A percentile compares a stretch with the other conserved stretches of the same genome.
Evolutionary conservation across 2,329 filamentous ascomycete genomes (phyloP).

Genomic region (Alternaria longipes): DNA sequence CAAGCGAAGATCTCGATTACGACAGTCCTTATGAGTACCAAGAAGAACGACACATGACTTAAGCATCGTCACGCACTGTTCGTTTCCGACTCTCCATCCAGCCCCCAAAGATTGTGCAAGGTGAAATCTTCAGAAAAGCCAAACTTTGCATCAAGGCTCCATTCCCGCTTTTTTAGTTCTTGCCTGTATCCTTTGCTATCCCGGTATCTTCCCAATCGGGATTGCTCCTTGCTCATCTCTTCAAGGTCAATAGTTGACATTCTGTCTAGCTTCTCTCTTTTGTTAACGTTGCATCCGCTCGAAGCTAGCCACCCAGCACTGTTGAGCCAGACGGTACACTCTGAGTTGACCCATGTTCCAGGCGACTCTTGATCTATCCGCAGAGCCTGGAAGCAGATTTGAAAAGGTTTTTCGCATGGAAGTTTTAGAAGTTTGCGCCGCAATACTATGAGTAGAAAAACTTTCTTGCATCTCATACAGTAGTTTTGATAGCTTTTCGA

Average conservation of each 20-base stretch:
- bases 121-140: neutral
- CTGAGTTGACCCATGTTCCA: neutral
- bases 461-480: neutral
- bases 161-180: neutral
- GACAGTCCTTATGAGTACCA: neutral
- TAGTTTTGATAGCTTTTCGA: neutral
- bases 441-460: constrained; percentile 2
- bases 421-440: neutral
- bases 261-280: neutral
- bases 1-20: neutral
- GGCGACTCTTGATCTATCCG: neutral
- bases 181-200: constrained; percentile 1
- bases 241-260: neutral
- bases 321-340: neutral
- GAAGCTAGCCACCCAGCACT: neutral
- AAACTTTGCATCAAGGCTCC: neutral
- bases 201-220: neutral
- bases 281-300: neutral
- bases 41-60: neutral
- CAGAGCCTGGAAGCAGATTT: neutral
- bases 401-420: neutral
- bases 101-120: neutral
- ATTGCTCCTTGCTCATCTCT: neutral
- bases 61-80: neutral
- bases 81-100: neutral